Evolutionary conservation across 345 rosid genomes (phyloP).

Genomic region (Ceriops decandra): DNA sequence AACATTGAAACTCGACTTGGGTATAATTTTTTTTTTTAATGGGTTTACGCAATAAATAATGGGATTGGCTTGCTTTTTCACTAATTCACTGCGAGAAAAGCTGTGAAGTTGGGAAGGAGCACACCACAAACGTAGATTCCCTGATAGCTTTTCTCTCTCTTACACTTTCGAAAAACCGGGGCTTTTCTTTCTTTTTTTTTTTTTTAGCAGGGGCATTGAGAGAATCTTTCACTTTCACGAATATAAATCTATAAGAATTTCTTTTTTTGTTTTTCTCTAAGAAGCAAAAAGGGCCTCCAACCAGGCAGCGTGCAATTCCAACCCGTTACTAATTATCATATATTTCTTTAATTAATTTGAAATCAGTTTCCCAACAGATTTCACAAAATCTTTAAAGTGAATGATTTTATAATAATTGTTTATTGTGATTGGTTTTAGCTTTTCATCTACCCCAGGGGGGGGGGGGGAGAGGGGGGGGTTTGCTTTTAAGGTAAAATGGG

Average conservation of each 20-base stretch:
- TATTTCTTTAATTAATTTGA: neutral
- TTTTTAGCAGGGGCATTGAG: neutral
- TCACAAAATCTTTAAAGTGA: neutral
- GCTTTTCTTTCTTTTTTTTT: neutral
- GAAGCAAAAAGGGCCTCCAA: too few species aligned
- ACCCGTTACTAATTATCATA: slow-evolving; percentile 5
- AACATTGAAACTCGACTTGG: neutral
- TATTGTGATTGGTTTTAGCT: neutral
- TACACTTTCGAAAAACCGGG: slow-evolving; percentile 12
- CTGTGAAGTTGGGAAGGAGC: slow-evolving; percentile 22
- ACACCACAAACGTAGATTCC: slow-evolving; percentile 52
- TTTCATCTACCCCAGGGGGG: neutral
- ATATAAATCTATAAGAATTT: too few species aligned
- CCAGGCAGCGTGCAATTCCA: slow-evolving; percentile 14
- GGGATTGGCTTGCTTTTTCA: slow-evolving; percentile 8
- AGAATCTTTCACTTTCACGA: too few species aligned
- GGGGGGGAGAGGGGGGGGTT: too few species aligned
- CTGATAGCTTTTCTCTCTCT: slow-evolving; percentile 41
- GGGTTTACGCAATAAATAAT: neutral
- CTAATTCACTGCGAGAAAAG: slow-evolving; percentile 22
- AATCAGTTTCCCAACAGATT: neutral
- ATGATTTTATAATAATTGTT: neutral
- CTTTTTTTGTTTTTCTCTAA: too few species aligned
- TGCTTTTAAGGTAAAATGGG: slow-evolving; percentile 18
- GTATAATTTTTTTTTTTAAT: neutral